A percentile compares a stretch with the other conserved stretches of the same genome.
Conservation (phyloP, 1,284 basidiomycete genomes). For the Malassezia arunalokei region DNA sequence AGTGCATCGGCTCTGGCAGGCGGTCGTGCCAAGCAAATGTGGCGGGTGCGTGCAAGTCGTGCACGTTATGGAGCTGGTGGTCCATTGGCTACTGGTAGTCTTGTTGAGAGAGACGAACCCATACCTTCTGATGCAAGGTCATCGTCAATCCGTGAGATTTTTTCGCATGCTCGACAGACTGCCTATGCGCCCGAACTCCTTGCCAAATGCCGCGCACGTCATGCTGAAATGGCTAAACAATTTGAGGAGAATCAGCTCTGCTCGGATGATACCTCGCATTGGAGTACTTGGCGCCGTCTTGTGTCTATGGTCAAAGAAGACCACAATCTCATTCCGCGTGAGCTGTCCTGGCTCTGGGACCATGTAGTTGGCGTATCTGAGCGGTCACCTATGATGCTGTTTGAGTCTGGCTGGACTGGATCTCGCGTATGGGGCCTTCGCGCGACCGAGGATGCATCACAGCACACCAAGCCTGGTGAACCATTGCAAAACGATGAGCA, state of each 20-base stretch:
- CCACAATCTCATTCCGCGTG: too few relatives aligned
- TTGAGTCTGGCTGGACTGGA: slow-evolving; percentile 44
- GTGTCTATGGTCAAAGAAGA: slow-evolving; percentile 3
- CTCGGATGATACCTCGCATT: neutral
- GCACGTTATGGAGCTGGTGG: slow-evolving; percentile 42
- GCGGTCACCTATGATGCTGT: slow-evolving; percentile 18
- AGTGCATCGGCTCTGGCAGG: slow-evolving; percentile 37
- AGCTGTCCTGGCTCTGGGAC: neutral
- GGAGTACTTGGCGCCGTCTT: neutral
- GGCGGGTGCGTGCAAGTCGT: slow-evolving; percentile 38
- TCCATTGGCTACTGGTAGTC: slow-evolving; percentile 29
- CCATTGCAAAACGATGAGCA: slow-evolving; percentile 16
- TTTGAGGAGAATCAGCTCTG: neutral
- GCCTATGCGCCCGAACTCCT: slow-evolving; percentile 43
- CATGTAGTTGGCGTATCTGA: neutral
- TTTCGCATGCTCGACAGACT: slow-evolving; percentile 20
- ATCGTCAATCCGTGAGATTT: slow-evolving; percentile 9
- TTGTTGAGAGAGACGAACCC: slow-evolving; percentile 1
- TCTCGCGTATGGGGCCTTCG: slow-evolving; percentile 43
- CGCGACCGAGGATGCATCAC: slow-evolving; percentile 17
- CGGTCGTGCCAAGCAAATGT: slow-evolving; percentile 40
- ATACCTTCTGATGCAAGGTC: neutral
- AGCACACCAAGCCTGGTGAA: neutral
- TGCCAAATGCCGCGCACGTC: slow-evolving; percentile 34
- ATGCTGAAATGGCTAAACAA: slow-evolving; percentile 26